Base-by-base conservation (phyloP, 2,329 filamentous ascomycete species). In the Meredithiella fracta region DNA sequence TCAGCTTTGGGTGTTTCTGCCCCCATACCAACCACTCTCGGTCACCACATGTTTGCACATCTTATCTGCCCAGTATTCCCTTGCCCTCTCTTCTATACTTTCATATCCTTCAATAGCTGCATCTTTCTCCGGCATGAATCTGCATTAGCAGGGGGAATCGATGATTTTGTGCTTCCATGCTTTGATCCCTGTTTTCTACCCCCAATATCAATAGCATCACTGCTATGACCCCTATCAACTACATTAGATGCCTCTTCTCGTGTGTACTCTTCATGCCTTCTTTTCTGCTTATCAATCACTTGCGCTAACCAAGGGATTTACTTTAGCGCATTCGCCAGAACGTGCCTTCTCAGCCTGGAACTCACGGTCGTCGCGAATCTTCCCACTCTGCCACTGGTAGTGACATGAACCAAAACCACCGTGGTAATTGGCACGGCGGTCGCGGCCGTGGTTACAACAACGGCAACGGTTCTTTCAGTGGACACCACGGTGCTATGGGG, bases 281-380 rank as follows among this genome's bases (percentile, higher is more conserved):
- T 9, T 47, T 14, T 47, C 44, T 23, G 17, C 44, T 34, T 34
- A 11, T 11, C 29, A 5, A 34, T 34, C n/a, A 2, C 17, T 40
- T n/a, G 17, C 25, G 44, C 55, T 60, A 57, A 58, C 61, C 64
- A 42, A 64, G 58, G 22, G 52, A 34, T 57, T 56, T 62, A 62
- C 61, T 56, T 42, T 64, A 83, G 79, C 79, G 79, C 65, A 73
- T 79, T 62, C 76, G 79, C 59, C 78, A 82, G 62, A 77, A 73
- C 76, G 59, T 73, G 81, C 63, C 77, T 76, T 59, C 79, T 55
- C 84, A 85, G 64, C 76, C 80, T n/a, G 79, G 77, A 47, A 65
- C 72, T 61, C 90, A 97, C 69, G 78, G 87, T 63, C 85, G 91
- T 64, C 84, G 88, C 63, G 85, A 91, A 67, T 96, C 91, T 29